Percentiles rank a stretch among this genome's conserved stretches.
phyloP scores from a whole-genome alignment of 352 stramenopile species.

The Pythium periplocum region DNA sequence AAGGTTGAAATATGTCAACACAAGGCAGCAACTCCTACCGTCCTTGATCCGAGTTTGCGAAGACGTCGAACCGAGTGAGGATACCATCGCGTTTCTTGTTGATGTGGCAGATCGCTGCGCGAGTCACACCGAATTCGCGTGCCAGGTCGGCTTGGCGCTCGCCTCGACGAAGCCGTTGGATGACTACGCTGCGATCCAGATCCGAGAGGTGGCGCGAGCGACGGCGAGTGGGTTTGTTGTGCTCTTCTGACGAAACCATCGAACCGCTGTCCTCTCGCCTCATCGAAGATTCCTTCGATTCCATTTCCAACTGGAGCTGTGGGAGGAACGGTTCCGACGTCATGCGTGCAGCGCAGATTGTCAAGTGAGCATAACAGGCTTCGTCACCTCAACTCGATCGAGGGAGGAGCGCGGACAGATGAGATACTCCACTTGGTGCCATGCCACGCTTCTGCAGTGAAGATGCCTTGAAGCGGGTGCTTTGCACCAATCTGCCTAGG shows the following conservation, averaged over 20 bases:
- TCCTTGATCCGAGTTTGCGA: slow-evolving; percentile 48
- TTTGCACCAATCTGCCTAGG: too few species aligned
- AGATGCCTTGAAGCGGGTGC: too few species aligned
- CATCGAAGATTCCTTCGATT: background rate
- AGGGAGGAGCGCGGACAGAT: too few species aligned
- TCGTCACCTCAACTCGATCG: too few species aligned
- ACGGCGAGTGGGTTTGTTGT: too few species aligned
- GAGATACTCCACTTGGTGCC: too few species aligned
- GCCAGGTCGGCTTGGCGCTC: slow-evolving; percentile 60
- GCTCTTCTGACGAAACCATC: too few species aligned
- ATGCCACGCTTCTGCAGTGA: too few species aligned
- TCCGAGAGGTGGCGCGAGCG: slow-evolving; percentile 11
- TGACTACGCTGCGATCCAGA: slow-evolving; percentile 23
- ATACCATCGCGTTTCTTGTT: slow-evolving; percentile 77
- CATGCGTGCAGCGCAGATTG: too few species aligned
- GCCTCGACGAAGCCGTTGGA: slow-evolving; percentile 56
- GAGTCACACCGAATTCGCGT: slow-evolving; percentile 61
- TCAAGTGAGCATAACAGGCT: too few species aligned
- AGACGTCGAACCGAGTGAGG: slow-evolving; percentile 54
- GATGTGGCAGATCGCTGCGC: slow-evolving; percentile 70
- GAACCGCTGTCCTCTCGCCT: too few species aligned
- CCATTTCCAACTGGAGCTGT: background rate
- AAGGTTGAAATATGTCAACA: background rate
- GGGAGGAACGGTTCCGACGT: too few species aligned
- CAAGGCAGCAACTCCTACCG: slow-evolving; percentile 25